Percentiles rank a stretch among this genome's conserved stretches.
These are phyloP conservation scores for Leccinum boreale DNA, from an alignment of 768 basidiomycete species.

Conservation along the genomic window DNA sequence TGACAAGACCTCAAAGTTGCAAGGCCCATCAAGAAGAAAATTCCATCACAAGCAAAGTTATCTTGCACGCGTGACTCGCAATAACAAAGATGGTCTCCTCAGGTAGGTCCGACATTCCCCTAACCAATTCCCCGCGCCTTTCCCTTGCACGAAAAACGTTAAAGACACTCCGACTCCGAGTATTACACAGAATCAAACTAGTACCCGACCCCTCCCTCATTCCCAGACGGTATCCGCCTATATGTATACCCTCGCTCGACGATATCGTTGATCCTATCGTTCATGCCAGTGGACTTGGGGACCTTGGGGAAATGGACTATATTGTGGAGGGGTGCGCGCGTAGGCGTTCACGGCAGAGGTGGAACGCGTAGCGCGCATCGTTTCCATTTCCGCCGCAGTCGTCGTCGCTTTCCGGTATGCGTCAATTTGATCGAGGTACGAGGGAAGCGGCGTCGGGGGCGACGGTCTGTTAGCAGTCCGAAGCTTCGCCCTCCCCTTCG, in stretches of 20 bases:
- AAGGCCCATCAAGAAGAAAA: too few species aligned
- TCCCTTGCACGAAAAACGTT: too few species aligned
- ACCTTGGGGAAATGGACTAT: constrained; percentile 4
- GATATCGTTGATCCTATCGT: constrained; percentile 34
- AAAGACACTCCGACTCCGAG: too few species aligned
- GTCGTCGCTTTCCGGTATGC: too few species aligned
- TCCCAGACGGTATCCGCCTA: constrained; percentile 1
- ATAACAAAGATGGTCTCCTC: too few species aligned
- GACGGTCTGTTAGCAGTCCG: background rate
- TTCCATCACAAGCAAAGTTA: too few species aligned
- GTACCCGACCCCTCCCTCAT: too few species aligned
- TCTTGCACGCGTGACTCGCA: too few species aligned
- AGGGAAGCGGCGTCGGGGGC: constrained; percentile 22
- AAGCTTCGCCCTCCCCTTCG: constrained; percentile 1
- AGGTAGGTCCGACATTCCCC: too few species aligned
- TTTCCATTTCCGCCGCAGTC: background rate
- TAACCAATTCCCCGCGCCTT: too few species aligned
- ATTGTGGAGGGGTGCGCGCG: background rate
- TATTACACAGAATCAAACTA: too few species aligned
- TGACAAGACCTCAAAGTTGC: too few species aligned
- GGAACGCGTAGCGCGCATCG: background rate
- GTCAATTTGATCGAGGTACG: constrained; percentile 11
- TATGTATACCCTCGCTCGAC: constrained; percentile 35
- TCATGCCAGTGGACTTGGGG: constrained; percentile 12
- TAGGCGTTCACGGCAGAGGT: background rate